Base-by-base conservation (phyloP, 805 yeast species). In the Schwanniomyces occidentalis region DNA sequence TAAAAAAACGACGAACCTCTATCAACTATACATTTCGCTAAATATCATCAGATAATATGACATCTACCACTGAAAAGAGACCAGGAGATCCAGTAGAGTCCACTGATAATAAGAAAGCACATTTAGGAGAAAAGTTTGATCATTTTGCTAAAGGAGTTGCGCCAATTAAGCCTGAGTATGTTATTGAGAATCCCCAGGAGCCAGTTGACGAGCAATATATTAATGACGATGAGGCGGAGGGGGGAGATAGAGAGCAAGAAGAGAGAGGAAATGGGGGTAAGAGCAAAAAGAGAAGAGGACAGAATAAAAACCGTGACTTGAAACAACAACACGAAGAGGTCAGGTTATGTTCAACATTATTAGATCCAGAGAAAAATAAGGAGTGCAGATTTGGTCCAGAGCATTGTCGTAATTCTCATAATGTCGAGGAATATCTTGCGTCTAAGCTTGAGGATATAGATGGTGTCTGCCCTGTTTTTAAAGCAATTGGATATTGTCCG, bases 401-500 rank as follows among this genome's bases (percentile, higher is more conserved):
- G 12, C 67, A 65, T 31, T 93, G 99, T 66, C 73, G 82, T 40
- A 84, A 71, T 53, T 76, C 80, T 30, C 99, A 93, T 63, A 84
- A 89, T 61, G 55, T 89, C 16, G 72, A 69, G 3, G 68, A 59
- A 30, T 93, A 88, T 50, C 56, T 93, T 19, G 62, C 54, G 0
- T 56, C 75, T 16, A 91, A 93, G 57, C 83, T 79, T 1, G 70
- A 62, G 0, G 98, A 93, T 55, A 63, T 87, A 15, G 76, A 71
- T 7, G 95, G 95, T 0, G 52, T 51, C 2, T 93, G 99, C 61
- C 98, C 99, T 0, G 96, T 87, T 3, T 89, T 65, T 54, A 67
- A 66, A 21, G 82, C 85, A 1, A 67, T 87, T 22, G 99, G 99
- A 0, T 81, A 78, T 52, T 93, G 99, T 69, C 95, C 96, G 4